Base-by-base conservation (phyloP, 148 eudicot species). In the Cornus florida region DNA sequence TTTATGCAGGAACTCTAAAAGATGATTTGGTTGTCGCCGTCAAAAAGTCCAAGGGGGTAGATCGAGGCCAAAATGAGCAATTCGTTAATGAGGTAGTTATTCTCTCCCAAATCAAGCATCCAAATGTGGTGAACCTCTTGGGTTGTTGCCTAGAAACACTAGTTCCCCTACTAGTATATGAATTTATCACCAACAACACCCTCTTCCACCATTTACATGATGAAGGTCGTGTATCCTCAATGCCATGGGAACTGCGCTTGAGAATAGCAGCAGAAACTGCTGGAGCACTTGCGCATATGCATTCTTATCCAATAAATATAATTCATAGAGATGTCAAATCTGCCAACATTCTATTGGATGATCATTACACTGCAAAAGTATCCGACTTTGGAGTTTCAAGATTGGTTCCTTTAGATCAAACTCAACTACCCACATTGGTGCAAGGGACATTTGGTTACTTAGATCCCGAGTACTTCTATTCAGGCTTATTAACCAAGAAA, bases 321-420 rank as follows among this genome's bases (percentile, higher is more conserved):
- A 80, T 75, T 24, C 83, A 80, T 24, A 69, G 83, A 56, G 83
- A 80, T 28, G 65, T 80, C 19, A 80, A 75, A 50, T 74, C 83
- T 13, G 23, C 72, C 28, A 80, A 81, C 35, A 81, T 76, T 6
- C 77, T 81, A 19, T 22, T 81, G 16, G 73, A 81, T 76, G 84
- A 72, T 3, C 14, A 53, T 12, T 77, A 71, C 73, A 70, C 28
- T 20, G 48, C 84, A 20, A 77, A 77, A 68, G 84, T 81, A 22
- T 76, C 80, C 0, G 84, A 81, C 67, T 81, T 81, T 8, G 84
- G 80, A 19, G 60, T 28, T 64, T 81, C 84, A 77, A 72, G 71
- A 72, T 66, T 81, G 53, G 41, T 67, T 23, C 80, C 80, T 4
- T 65, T 70, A 23, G 57, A 80, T 23, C 72, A 72, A 71, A 41